Conservation (phyloP, 1,139 yeast genomes). For the Yamadazyma epiphylla region DNA sequence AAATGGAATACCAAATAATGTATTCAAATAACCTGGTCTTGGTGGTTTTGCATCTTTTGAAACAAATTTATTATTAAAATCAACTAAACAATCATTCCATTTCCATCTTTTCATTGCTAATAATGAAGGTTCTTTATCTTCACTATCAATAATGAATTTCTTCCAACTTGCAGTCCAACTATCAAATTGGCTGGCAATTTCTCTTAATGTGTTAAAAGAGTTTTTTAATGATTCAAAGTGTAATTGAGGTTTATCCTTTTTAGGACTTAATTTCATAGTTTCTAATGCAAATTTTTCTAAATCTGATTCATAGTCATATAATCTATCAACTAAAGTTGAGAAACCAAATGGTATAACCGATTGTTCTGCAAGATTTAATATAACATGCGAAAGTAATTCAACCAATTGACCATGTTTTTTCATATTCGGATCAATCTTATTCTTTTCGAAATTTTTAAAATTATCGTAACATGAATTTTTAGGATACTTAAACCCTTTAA, state of each 20-base stretch:
- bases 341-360: constrained; percentile 76
- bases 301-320: constrained; percentile 46
- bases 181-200: constrained; percentile 23
- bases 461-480: constrained; percentile 64
- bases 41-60: constrained; percentile 37
- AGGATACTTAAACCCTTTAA: constrained; percentile 46
- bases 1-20: constrained; percentile 66
- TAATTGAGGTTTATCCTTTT: constrained; percentile 20
- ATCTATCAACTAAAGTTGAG: constrained; percentile 39
- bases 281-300: constrained; percentile 25
- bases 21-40: constrained; percentile 68
- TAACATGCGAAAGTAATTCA: constrained; percentile 50
- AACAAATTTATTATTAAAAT: constrained; percentile 52
- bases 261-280: constrained; percentile 6
- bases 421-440: constrained; percentile 54
- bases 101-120: constrained; percentile 70
- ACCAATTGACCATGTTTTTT: constrained; percentile 55
- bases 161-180: constrained; percentile 57
- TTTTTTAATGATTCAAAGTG: constrained; percentile 23
- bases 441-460: constrained; percentile 49
- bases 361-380: constrained; percentile 59
- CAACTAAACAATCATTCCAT: constrained; percentile 68
- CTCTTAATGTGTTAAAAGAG: constrained; percentile 21
- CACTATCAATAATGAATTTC: constrained; percentile 26
- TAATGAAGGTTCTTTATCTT: constrained; percentile 63